Conservation (phyloP, 257 asterid species). For the Nicotiana benthamiana region DNA sequence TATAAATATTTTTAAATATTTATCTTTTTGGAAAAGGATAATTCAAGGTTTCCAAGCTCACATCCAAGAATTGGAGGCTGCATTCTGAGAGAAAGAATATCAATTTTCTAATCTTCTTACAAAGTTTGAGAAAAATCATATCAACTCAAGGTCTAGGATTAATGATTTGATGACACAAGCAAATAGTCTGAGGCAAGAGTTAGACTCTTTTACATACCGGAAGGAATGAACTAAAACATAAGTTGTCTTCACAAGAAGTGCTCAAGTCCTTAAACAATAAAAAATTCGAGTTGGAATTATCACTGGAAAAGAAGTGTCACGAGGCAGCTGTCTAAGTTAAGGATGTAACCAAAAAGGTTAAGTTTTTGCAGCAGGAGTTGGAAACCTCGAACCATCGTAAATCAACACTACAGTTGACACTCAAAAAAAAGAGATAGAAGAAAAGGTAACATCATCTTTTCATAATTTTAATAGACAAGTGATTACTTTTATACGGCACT, state of each 20-base stretch:
- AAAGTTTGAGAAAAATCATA: conserved; percentile 30
- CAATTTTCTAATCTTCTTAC: conserved; percentile 13
- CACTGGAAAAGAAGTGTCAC: conserved; percentile 4
- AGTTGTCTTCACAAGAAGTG: not conserved
- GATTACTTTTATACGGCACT: too few species aligned
- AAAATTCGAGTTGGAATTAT: conserved; percentile 5
- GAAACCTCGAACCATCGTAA: conserved; percentile 21
- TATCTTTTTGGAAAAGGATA: conserved; percentile 14
- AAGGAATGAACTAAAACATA: conserved; percentile 21
- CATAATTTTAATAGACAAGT: too few species aligned
- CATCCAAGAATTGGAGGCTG: conserved; percentile 25
- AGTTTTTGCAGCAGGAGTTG: conserved; percentile 24
- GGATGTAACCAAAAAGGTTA: conserved; percentile 23
- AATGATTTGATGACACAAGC: conserved; percentile 22
- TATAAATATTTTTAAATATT: too few species aligned
- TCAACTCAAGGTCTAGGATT: conserved; percentile 19
- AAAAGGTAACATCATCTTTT: too few species aligned
- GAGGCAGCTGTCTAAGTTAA: conserved; percentile 23
- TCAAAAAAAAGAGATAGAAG: conserved; percentile 29
- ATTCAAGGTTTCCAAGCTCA: conserved; percentile 29
- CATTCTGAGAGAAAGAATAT: conserved; percentile 19
- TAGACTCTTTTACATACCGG: conserved; percentile 21
- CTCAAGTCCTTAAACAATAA: conserved; percentile 3
- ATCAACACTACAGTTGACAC: conserved; percentile 25
- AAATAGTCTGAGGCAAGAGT: conserved; percentile 24